Evolutionary conservation across 2,329 filamentous ascomycete genomes (phyloP), one percentile per base, ranked within the genome.

Genomic region (Sordariomycetes sp.): DNA sequence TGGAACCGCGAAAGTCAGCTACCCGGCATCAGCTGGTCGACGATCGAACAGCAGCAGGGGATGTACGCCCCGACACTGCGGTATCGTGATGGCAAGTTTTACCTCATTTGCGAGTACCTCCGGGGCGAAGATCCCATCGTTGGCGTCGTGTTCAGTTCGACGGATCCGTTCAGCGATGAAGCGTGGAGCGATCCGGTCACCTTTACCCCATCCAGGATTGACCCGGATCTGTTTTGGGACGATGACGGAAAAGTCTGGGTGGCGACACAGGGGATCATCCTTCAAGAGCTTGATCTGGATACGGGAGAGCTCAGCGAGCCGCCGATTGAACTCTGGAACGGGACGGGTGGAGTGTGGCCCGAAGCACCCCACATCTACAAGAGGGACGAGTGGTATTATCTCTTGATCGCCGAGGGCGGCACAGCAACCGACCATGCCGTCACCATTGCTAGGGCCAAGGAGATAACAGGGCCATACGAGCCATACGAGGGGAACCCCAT

Each of bases 191-290:
- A 66, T 34, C 64, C 65, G 0, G 61, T 67, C 0, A 62, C 60
- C 1, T 67, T 66, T 35, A 59, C 58, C 6, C 61, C 64, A 17
- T 60, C 24, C 6, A 50, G 62, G 7, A 67, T 67, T 56, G 81
- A 84, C 56, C 76, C 79, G 0, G 8, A 67, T 10, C 36, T 66
- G 0, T 79, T 80, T 62, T 83, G 78, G 76, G 76, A 82, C 54
- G 72, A 74, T 1, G 74, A 82, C 53, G 80, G 79, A 1, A 76
- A 72, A 58, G 68, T 74, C 0, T 83, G 81, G 58, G 73, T 80
- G 3, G 71, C 70, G 0, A 59, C 61, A 1, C 35, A 73, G 65
- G 12, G 56, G 0, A 64, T 67, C 10, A 60, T 61, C 1, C 56
- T 64, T 0, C 61, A 62, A 28, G 62, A 67, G 52, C 59, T 74